phyloP scores from a whole-genome alignment of 768 basidiomycete species.

The Boletus fagicola region DNA sequence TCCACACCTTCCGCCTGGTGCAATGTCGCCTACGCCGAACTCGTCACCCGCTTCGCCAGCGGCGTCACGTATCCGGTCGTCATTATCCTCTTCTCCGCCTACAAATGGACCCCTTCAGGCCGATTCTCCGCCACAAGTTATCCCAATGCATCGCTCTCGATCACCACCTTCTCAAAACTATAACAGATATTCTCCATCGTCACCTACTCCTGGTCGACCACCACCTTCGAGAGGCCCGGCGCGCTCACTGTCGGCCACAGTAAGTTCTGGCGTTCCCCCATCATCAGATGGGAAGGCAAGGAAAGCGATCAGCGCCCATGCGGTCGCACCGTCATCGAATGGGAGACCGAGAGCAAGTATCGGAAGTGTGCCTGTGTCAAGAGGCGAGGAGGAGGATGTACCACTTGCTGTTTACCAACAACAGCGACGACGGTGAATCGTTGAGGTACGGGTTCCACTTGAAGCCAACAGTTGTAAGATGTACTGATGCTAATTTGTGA shows the following conservation, averaged over 20 bases:
- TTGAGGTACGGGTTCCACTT: constrained; percentile 13
- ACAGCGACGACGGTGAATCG: constrained; percentile 52
- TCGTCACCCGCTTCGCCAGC: constrained; percentile 25
- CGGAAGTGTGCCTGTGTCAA: constrained; percentile 33
- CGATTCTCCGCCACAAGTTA: constrained; percentile 28
- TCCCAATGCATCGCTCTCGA: constrained; percentile 43
- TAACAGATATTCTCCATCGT: constrained; percentile 37
- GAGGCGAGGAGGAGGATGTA: constrained; percentile 71
- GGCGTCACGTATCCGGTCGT: constrained; percentile 20
- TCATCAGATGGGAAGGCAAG: constrained; percentile 51
- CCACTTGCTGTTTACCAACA: constrained; percentile 80
- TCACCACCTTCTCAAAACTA: constrained; percentile 51
- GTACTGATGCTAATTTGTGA: constrained; percentile 7
- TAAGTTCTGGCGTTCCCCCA: constrained; percentile 37
- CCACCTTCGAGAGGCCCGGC: constrained; percentile 42
- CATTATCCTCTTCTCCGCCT: constrained; percentile 38
- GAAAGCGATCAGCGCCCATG: constrained; percentile 68
- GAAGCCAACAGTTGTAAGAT: neutral
- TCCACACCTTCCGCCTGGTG: constrained; percentile 54
- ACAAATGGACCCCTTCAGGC: constrained; percentile 17
- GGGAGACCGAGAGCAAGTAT: constrained; percentile 42
- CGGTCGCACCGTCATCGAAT: constrained; percentile 38
- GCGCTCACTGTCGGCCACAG: constrained; percentile 75
- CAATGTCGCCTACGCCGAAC: constrained; percentile 44
- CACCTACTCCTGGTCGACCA: constrained; percentile 23